phyloP scores from a whole-genome alignment of 176 grass and related monocot species.

The Echinochloa phyllopogon region DNA sequence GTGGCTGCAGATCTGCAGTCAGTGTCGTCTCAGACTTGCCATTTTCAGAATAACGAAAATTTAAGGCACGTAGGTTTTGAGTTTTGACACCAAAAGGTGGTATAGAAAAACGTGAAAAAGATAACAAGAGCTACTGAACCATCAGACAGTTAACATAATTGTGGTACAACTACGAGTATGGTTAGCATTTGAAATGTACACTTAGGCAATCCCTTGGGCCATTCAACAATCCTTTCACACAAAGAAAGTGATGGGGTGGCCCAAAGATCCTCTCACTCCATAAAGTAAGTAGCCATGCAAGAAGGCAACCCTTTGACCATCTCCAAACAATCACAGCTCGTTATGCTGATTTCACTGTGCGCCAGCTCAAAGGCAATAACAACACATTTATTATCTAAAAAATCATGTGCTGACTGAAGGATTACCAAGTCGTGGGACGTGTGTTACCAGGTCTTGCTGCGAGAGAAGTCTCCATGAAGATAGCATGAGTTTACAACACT shows the following conservation, averaged over 20 bases:
- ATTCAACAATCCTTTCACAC: slow-evolving; percentile 13
- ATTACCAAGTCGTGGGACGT: background rate
- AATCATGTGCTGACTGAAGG: background rate
- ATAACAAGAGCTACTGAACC: background rate
- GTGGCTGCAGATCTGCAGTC: background rate
- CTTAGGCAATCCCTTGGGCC: background rate
- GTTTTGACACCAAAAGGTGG: background rate
- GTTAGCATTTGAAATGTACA: slow-evolving; percentile 15
- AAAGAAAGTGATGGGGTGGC: slow-evolving; percentile 38
- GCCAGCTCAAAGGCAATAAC: slow-evolving; percentile 17
- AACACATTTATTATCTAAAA: slow-evolving; percentile 8
- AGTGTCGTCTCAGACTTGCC: background rate
- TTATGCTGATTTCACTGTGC: slow-evolving; percentile 12
- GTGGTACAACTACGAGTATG: background rate
- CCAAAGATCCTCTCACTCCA: slow-evolving; percentile 39
- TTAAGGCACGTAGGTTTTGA: background rate
- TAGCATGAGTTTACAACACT: slow-evolving; percentile 37
- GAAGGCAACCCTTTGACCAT: slow-evolving; percentile 41
- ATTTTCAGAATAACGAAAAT: slow-evolving; percentile 13
- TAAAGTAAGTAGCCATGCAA: slow-evolving; percentile 37
- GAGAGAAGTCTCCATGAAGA: slow-evolving; percentile 12
- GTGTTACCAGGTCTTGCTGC: slow-evolving; percentile 41
- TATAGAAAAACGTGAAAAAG: background rate
- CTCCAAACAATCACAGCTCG: background rate
- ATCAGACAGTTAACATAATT: background rate